Conservation (phyloP, 2,329 filamentous ascomycete genomes). For the Lecanicillium sp. region DNA sequence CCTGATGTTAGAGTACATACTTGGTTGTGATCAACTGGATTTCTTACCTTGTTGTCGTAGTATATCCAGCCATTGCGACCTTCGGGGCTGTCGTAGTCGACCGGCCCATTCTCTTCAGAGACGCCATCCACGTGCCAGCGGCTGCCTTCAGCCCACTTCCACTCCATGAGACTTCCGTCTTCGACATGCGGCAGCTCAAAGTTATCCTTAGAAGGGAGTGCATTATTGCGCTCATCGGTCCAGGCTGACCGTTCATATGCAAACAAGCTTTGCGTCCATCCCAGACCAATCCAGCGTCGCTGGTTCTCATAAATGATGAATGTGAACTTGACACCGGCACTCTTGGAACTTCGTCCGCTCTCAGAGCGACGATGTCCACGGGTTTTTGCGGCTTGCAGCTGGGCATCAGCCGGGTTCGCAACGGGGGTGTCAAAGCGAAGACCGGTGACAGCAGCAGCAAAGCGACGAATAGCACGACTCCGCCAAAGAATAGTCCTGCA, state of each 20-base stretch:
- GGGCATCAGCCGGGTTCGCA: constrained; percentile 30
- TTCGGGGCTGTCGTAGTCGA: constrained; percentile 51
- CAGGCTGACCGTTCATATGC: constrained; percentile 84
- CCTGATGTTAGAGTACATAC: constrained; percentile 36
- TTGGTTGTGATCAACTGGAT: constrained; percentile 71
- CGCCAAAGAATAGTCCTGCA: constrained; percentile 87
- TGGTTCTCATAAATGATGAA: constrained; percentile 98
- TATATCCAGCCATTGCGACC: constrained; percentile 85
- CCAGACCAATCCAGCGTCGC: constrained; percentile 86
- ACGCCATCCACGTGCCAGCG: constrained; percentile 83
- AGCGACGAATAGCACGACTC: constrained; percentile 64
- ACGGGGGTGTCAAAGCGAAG: constrained; percentile 59
- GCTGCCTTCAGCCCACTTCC: constrained; percentile 77
- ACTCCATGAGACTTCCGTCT: constrained; percentile 50
- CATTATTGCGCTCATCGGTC: constrained; percentile 93
- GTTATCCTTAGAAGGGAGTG: constrained; percentile 66
- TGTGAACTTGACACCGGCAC: constrained; percentile 85
- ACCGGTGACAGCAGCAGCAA: constrained; percentile 71
- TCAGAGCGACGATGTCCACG: constrained; percentile 19
- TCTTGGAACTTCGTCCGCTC: constrained; percentile 40
- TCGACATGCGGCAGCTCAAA: constrained; percentile 58
- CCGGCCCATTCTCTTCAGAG: constrained; percentile 38
- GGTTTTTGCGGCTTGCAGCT: constrained; percentile 8
- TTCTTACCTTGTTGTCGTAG: constrained; percentile 85
- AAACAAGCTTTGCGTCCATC: constrained; percentile 89